A percentile compares a stretch with the other conserved stretches of the same genome.
These are phyloP conservation scores for Fragaria ananassa DNA, from an alignment of 306 rosid species.

Conservation along the genomic window DNA sequence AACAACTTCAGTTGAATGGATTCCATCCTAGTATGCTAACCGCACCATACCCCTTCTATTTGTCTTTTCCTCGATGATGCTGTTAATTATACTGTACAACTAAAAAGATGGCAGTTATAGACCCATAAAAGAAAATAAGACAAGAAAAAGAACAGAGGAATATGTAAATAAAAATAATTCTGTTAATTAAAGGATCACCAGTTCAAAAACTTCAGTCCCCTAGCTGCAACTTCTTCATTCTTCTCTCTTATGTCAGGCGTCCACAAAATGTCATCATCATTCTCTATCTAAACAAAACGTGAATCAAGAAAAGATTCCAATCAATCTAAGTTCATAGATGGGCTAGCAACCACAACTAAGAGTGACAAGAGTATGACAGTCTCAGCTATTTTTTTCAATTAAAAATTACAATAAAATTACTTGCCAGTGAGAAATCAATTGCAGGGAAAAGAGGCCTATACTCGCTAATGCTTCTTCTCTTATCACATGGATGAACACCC, in stretches of 20 bases:
- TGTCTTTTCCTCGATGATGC: neutral
- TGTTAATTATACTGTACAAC: neutral
- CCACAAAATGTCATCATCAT: conserved; percentile 74
- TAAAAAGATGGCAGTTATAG: neutral
- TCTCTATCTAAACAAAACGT: conserved; percentile 57
- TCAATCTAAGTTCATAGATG: conserved; percentile 22
- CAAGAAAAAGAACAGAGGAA: neutral
- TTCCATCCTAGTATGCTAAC: neutral
- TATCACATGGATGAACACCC: conserved; percentile 95
- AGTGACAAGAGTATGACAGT: neutral
- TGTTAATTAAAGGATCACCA: conserved; percentile 48
- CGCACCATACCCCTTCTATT: neutral
- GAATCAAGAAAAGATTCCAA: conserved; percentile 18
- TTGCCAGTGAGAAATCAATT: conserved; percentile 77
- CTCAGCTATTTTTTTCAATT: neutral
- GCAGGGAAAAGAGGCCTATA: conserved; percentile 80
- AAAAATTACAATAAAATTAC: conserved; percentile 26
- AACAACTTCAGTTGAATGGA: neutral
- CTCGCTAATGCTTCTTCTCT: conserved; percentile 75
- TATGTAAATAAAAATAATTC: neutral
- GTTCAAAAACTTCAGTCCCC: conserved; percentile 76
- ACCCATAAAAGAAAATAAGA: neutral
- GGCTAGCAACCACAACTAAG: conserved; percentile 22
- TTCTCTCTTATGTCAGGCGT: conserved; percentile 70
- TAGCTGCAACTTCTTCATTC: conserved; percentile 66